Conservation (phyloP, 768 basidiomycete genomes). For the Mycena belliarum region DNA sequence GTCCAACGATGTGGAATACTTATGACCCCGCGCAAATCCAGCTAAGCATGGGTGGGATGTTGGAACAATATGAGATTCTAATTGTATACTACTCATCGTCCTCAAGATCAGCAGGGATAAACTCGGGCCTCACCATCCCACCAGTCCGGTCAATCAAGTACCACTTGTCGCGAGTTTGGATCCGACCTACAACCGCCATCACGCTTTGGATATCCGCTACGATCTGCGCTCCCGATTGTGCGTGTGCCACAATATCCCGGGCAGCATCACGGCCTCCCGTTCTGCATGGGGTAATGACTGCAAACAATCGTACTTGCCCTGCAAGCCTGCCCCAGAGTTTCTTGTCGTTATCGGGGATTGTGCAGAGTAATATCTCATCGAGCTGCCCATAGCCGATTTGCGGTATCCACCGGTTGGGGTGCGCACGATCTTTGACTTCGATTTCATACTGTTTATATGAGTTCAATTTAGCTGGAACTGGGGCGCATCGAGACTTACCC, state of each 20-base stretch:
- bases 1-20: no score
- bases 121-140: constrained; percentile 5
- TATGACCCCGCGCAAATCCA: no score
- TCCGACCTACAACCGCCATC: constrained; percentile 15
- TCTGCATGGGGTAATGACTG: constrained; percentile 15
- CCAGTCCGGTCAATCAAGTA: constrained; percentile 12
- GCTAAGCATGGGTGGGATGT: no score
- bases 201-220: constrained; percentile 17
- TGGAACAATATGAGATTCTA: no score
- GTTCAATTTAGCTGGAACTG: not conserved
- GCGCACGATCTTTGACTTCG: not conserved
- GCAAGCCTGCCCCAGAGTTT: not conserved
- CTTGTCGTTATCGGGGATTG: not conserved
- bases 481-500: no score
- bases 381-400: constrained; percentile 16
- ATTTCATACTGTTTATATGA: constrained; percentile 9
- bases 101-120: constrained; percentile 9
- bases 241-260: no score
- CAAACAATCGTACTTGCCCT: not conserved
- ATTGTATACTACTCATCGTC: no score
- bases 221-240: not conserved
- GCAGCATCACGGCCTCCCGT: no score
- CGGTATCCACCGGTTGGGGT: not conserved
- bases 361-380: constrained; percentile 17
- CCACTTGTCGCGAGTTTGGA: constrained; percentile 14